These are phyloP conservation scores for Leccinum huronense DNA, from an alignment of 1,284 basidiomycete genomes.

Conservation along the genomic window DNA sequence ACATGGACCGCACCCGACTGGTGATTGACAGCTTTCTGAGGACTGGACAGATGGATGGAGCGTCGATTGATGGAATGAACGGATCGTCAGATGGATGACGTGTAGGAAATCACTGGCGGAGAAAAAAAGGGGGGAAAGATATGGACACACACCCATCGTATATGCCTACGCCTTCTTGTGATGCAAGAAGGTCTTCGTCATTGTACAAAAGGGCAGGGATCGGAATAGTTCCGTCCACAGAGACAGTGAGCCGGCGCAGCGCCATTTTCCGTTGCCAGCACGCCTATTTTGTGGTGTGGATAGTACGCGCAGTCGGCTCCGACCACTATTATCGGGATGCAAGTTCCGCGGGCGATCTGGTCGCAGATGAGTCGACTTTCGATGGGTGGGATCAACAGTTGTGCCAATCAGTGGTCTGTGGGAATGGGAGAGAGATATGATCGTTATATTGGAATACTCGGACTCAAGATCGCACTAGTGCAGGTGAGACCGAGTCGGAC, in stretches of 20 bases:
- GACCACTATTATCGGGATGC: not conserved
- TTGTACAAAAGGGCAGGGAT: conserved; percentile 70
- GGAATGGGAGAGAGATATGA: conserved; percentile 12
- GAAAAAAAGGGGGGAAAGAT: conserved; percentile 4
- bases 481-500: conserved; percentile 8
- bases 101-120: conserved; percentile 17
- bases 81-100: conserved; percentile 17
- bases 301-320: conserved; percentile 3
- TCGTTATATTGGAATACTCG: conserved; percentile 1
- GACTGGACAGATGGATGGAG: conserved; percentile 45
- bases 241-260: conserved; percentile 51
- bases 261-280: conserved; percentile 39
- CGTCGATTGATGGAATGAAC: conserved; percentile 33
- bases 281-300: conserved; percentile 4
- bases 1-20: conserved; percentile 72
- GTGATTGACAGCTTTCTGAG: conserved; percentile 75
- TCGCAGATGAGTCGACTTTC: conserved; percentile 14
- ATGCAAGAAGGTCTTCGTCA: conserved; percentile 73
- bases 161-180: conserved; percentile 79
- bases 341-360: conserved; percentile 7
- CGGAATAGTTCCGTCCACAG: conserved; percentile 72
- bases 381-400: conserved; percentile 9
- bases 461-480: conserved; percentile 10
- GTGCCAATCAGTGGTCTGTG: conserved; percentile 13
- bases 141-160: conserved; percentile 76